Conservation (phyloP, 2,329 filamentous ascomycete genomes). For the Colletotrichum lini region DNA sequence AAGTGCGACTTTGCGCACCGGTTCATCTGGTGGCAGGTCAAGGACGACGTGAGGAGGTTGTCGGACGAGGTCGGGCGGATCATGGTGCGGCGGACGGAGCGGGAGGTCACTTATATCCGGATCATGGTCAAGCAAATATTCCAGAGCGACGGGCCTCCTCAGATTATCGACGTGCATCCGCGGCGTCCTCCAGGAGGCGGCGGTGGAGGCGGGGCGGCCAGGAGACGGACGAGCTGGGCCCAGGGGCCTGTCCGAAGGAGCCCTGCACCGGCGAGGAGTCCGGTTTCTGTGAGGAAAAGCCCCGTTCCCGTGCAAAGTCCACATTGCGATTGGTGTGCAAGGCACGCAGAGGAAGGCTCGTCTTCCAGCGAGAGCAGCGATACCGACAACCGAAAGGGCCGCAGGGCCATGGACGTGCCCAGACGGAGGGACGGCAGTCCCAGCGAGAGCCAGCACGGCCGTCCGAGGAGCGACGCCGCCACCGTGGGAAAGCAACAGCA, state of each 20-base stretch:
- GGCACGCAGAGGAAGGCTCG: background rate
- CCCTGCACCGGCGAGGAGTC: constrained; percentile 4
- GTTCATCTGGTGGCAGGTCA: constrained; percentile 41
- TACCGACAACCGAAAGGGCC: background rate
- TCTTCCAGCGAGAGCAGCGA: constrained; percentile 14
- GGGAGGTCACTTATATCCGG: constrained; percentile 35
- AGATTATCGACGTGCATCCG: background rate
- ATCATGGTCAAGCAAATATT: constrained; percentile 39
- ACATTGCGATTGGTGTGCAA: background rate
- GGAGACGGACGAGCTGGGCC: constrained; percentile 16
- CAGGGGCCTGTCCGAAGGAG: constrained; percentile 5
- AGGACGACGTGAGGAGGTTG: constrained; percentile 34
- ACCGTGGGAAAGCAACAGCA: constrained; percentile 15
- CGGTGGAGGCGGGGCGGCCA: constrained; percentile 21
- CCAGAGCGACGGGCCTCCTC: background rate
- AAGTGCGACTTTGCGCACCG: constrained; percentile 39
- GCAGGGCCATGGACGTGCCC: background rate
- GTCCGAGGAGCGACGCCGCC: constrained; percentile 24
- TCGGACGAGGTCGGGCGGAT: constrained; percentile 37
- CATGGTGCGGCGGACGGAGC: constrained; percentile 37
- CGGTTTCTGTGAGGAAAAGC: background rate
- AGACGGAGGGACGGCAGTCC: constrained; percentile 2
- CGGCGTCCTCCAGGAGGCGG: constrained; percentile 20
- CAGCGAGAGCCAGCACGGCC: background rate
- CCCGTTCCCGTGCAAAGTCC: background rate